Evolutionary conservation across 495 filamentous ascomycete genomes (phyloP).

Genomic region (Penicillium flavigenum): DNA sequence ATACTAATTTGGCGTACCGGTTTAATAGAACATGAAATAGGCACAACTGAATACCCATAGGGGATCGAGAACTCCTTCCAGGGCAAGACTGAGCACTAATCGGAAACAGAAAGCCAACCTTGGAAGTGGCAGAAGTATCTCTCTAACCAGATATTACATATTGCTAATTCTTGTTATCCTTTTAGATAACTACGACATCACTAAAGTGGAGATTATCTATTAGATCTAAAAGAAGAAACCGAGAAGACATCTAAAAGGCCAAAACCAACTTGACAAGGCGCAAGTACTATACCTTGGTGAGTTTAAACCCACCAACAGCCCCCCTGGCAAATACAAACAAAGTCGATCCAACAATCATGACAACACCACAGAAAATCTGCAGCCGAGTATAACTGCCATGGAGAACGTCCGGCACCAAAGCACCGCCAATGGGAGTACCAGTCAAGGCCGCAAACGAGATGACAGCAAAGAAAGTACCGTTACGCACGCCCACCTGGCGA

Average conservation of each 20-base stretch:
- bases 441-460: conserved; percentile 64
- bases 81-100: too few relatives aligned
- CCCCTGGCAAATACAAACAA: conserved; percentile 48
- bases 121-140: too few relatives aligned
- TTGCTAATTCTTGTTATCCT: not conserved
- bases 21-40: too few relatives aligned
- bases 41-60: too few relatives aligned
- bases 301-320: conserved; percentile 35
- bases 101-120: not conserved
- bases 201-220: not conserved
- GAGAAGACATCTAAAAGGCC: not conserved
- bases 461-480: conserved; percentile 64
- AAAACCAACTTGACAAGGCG: not conserved
- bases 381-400: conserved; percentile 58
- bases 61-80: too few relatives aligned
- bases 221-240: not conserved
- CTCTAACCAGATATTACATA: too few relatives aligned
- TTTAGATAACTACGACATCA: too few relatives aligned
- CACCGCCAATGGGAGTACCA: conserved; percentile 72
- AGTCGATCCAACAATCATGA: conserved; percentile 51
- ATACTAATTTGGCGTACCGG: too few relatives aligned
- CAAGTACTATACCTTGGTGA: conserved; percentile 33
- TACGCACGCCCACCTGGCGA: conserved; percentile 69
- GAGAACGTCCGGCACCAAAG: conserved; percentile 53
- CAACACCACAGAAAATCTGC: conserved; percentile 66